Conservation (phyloP, 2,329 filamentous ascomycete species). For the Ophiostoma montium region DNA sequence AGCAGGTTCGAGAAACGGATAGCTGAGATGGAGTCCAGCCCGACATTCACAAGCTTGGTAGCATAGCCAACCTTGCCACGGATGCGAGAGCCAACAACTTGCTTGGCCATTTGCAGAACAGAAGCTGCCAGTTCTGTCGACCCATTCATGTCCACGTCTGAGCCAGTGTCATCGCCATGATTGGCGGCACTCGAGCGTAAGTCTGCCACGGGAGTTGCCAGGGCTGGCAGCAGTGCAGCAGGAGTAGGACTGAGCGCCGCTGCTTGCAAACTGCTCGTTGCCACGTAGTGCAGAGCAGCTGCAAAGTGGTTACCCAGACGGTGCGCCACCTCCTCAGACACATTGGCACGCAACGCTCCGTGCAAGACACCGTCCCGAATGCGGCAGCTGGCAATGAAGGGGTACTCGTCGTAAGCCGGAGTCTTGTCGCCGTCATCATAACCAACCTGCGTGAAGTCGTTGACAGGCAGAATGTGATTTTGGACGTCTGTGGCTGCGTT, state of each 20-base stretch:
- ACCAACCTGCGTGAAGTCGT: no score
- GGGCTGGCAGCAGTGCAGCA: no score
- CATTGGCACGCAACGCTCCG: conserved; percentile 14
- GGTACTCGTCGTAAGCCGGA: conserved; percentile 15
- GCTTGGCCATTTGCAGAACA: conserved; percentile 11
- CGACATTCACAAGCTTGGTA: conserved; percentile 14
- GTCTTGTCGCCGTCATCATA: background rate
- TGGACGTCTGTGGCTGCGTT: background rate
- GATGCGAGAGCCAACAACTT: conserved; percentile 8
- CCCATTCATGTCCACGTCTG: background rate
- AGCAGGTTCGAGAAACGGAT: conserved; percentile 14
- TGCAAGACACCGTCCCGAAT: conserved; percentile 12
- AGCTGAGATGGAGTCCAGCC: conserved; percentile 16
- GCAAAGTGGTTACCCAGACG: conserved; percentile 9
- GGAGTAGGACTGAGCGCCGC: background rate
- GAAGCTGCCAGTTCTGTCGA: conserved; percentile 2
- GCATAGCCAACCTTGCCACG: conserved; percentile 10
- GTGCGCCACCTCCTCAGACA: background rate
- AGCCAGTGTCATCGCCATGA: no score
- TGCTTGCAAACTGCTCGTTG: background rate
- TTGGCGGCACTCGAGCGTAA: no score
- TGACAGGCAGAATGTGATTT: background rate
- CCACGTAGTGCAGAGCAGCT: background rate
- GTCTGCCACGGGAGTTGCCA: no score
- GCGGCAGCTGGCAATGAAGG: conserved; percentile 15